Evolutionary conservation across 805 yeast species (phyloP), one percentile per base, ranked within the genome.

Genomic region (Monosporozyma yasuniensis): DNA sequence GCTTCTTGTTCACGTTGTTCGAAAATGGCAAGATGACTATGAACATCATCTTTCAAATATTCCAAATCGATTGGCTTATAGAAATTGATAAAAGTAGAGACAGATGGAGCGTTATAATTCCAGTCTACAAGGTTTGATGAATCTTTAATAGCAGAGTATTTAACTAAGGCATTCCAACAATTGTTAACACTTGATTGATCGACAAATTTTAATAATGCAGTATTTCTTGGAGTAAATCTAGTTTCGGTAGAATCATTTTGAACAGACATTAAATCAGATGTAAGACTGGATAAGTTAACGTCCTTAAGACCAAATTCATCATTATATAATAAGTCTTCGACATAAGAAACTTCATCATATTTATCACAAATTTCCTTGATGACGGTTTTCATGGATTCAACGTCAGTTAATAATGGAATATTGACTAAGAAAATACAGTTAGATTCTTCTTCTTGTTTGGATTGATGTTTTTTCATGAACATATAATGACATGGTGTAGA

Each of bases 371-470:
- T 72, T 12, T 73, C 68, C 49, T 75, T 74, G 58, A 88, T 78
- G 41, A 81, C 74, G 50, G 71, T 73, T 59, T 79, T 83, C 45
- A 88, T 61, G 34, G 71, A 70, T 42, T 74, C 72, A 14, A 78
- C 59, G 22, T 74, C 72, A 6, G 88, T 74, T 50, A 76, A 74
- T 21, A 83, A 68, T 1, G 97, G 96, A 39, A 88, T 68, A 61
- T 90, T 89, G 51, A 84, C 79, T 5, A 84, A 63, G 67, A 90
- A 90, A n/a, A 90, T 65, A 27, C 85, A 72, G 47, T 76, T 75
- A 19, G 74, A 65, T 32, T 75, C 75, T 2, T 70, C 66, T 32
- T 70, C 72, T 47, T 70, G 70, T 41, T 66, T 61, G 42, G 73
- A 67, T 22, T 76, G 68, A 61, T 86, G 95, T 59, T 81, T 85